Base-by-base conservation (phyloP, 352 stramenopile species). In the Phytophthora sojae region DNA sequence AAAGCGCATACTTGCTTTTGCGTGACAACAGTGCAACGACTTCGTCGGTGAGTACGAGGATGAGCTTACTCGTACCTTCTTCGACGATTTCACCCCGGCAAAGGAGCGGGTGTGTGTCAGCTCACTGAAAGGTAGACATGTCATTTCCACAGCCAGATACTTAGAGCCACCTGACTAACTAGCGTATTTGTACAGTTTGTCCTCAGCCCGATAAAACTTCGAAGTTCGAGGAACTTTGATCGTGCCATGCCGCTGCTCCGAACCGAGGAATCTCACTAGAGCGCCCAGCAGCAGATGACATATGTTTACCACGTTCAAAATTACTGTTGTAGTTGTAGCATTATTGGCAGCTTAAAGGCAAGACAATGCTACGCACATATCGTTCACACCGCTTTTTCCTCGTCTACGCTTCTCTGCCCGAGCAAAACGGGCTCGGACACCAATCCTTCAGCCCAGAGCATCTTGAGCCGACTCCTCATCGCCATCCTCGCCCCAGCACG, bases 41-140 rank as follows among this genome's bases (percentile, higher is more conserved):
- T 96, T 96, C 42, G 72, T 94, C 14, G 86, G 85, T 42, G 83
- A 82, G 45, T 96, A 91, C 69, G 88, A 93, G 66, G 85, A 96
- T 62, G 85, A 94, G 59, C 72, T 96, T 57, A 96, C 85, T 51
- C 75, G 77, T 17, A 70, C 76, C 1, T 96, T 94, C 57, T 96
- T 93, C 77, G 83, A 94, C 64, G 69, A 96, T 68, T 93, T 90
- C 61, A 77, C 82, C 42, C 84, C 88, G 5, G 82, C 85, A 8
- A 85, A 81, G 57, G 66, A 90, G 19, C 76, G 82, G n/a, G 79
- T 91, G 72, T 96, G 88, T 67, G 61, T 60, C 8, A 57, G 56
- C 21, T 69, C 59, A 11, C 69, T 96, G 32, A 64, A 86, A 81
- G 83, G 86, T 91, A 79, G 17, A 0, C n/a, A 30, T 5, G 19